These are phyloP conservation scores for Trichocomaceae sp. DNA, from an alignment of 2,329 filamentous ascomycete species.

Conservation along the genomic window DNA sequence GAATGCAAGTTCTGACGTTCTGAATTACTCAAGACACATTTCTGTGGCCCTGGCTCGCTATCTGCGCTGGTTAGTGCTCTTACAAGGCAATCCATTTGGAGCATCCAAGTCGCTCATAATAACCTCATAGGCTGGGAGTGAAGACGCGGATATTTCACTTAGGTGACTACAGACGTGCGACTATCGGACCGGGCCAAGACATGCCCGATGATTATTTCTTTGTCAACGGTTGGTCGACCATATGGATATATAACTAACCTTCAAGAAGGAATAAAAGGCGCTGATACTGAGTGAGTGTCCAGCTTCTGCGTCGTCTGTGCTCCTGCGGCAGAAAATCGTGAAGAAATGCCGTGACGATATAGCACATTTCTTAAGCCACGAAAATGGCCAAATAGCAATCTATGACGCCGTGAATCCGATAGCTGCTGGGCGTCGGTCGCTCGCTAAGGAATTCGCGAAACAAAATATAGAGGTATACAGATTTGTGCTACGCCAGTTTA, in stretches of 20 bases:
- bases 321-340: slow-evolving; percentile 91
- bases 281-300: slow-evolving; percentile 1
- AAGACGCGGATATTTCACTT: slow-evolving; percentile 98
- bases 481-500: neutral
- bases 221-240: slow-evolving; percentile 57
- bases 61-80: slow-evolving; percentile 64
- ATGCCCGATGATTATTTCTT: slow-evolving; percentile 98
- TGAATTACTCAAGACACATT: slow-evolving; percentile 59
- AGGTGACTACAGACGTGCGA: slow-evolving; percentile 90
- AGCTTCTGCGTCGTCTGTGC: slow-evolving; percentile 80
- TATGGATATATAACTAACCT: too few species aligned
- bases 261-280: neutral
- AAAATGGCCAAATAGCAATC: slow-evolving; percentile 96
- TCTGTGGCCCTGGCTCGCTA: slow-evolving; percentile 94
- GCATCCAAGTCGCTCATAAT: neutral
- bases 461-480: slow-evolving; percentile 74
- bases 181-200: slow-evolving; percentile 72
- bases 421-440: slow-evolving; percentile 67
- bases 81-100: neutral
- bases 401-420: slow-evolving; percentile 97
- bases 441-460: slow-evolving; percentile 96
- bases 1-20: slow-evolving; percentile 7
- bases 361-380: slow-evolving; percentile 90
- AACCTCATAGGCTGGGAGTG: slow-evolving; percentile 68
- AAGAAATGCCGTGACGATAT: slow-evolving; percentile 98